Conservation (phyloP, 2,329 filamentous ascomycete genomes). For the Aureobasidium pullulans region DNA sequence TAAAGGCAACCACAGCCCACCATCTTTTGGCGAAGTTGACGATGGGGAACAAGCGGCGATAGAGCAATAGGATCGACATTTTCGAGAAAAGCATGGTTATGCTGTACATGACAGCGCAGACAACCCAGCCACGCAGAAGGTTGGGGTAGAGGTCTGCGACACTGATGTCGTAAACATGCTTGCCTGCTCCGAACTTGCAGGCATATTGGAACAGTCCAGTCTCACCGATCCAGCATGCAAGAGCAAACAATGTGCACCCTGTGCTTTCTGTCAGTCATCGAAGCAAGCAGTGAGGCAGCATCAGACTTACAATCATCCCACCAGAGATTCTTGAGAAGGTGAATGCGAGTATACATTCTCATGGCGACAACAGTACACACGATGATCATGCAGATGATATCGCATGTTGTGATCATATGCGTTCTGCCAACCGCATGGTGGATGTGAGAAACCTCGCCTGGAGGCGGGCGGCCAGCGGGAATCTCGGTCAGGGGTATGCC, state of each 20-base stretch:
- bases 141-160: not conserved
- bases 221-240: not conserved
- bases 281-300: not conserved
- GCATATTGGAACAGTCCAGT: constrained; percentile 2
- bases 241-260: constrained; percentile 5
- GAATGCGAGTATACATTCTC: constrained; percentile 4
- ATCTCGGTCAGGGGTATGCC: not conserved
- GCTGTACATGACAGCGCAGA: constrained; percentile 8
- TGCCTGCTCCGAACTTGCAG: not conserved
- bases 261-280: not conserved
- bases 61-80: constrained; percentile 13
- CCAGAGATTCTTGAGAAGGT: not conserved
- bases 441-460: not conserved
- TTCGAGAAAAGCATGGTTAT: constrained; percentile 19
- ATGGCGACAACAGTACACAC: not conserved
- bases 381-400: constrained; percentile 1
- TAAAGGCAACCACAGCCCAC: constrained; percentile 9
- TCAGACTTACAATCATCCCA: constrained; percentile 11
- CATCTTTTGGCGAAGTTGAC: not conserved
- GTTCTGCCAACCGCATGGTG: not conserved
- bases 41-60: constrained; percentile 12
- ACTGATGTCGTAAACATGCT: constrained; percentile 10
- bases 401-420: constrained; percentile 5
- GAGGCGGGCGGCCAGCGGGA: not conserved
- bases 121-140: not conserved